Evolutionary conservation across 1,284 basidiomycete genomes (phyloP), one percentile per base, ranked within the genome.

Genomic region (Ganoderma meredithae): DNA sequence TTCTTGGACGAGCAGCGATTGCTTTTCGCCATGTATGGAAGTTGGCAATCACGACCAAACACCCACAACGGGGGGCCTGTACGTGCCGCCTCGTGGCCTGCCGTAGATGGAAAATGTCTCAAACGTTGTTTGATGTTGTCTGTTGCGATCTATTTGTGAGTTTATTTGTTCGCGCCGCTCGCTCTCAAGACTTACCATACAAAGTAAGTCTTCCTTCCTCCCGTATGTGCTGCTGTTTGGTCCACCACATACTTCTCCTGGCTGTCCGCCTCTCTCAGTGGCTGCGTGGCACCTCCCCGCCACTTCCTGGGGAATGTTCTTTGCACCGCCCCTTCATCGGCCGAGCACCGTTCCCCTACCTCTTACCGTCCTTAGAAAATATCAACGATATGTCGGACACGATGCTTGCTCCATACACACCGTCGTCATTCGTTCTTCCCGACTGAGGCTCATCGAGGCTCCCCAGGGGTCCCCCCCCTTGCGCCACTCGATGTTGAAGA

Each of bases 21-120:
- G 58, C 56, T 36, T 36, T 59, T 59, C 33, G 43, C 33, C 36
- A 59, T 59, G n/a, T 36, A 59, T 39, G 36, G 56, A n/a, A 59
- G n/a, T 36, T 59, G 19, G 17, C 52, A 55, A 55, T 55, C 27
- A 55, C 27, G 17, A 55, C 52, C 52, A 55, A 55, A 55, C 52
- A 55, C 8, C 52, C 27, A 33, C 27, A 33, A 27, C 31, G 1
- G 15, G 25, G 52, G 9, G 52, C 27, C 27, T 5, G 27, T 33
- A 27, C 12, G 49, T 9, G 22, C 49, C 27, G 52, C 31, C 27
- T 31, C 49, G 25, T 52, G 49, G 5, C 52, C 52, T 55, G 19
- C 52, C 52, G 52, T 27, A 55, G 12, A 55, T 55, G 52, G 52
- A 13, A 55, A 55, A 27, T 55, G 52, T 55, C 31, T 55, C 22